These are phyloP conservation scores for Colletotrichum caudatum DNA, from an alignment of 2,329 filamentous ascomycete species.

Conservation along the genomic window DNA sequence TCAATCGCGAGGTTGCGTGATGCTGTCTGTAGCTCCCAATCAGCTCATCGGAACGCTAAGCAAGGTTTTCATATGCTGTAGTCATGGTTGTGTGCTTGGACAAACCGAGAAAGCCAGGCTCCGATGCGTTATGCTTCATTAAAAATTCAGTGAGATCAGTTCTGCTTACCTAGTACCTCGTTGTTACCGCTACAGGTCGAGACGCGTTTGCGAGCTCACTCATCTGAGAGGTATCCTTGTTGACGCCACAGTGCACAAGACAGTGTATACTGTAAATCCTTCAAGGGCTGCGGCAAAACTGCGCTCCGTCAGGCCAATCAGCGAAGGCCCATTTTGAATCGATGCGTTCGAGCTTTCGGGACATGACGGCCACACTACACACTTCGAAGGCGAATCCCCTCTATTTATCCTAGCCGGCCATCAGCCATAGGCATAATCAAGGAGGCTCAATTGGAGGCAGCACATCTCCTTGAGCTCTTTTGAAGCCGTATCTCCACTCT, in stretches of 20 bases:
- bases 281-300: slow-evolving; percentile 25
- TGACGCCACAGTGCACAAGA: background rate
- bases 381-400: slow-evolving; percentile 41
- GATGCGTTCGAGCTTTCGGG: slow-evolving; percentile 39
- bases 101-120: background rate
- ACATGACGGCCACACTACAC: slow-evolving; percentile 42
- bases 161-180: slow-evolving; percentile 17
- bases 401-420: slow-evolving; percentile 40
- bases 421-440: slow-evolving; percentile 41
- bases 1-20: background rate
- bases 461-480: slow-evolving; percentile 45
- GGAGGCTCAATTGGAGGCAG: slow-evolving; percentile 44
- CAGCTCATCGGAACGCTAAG: slow-evolving; percentile 7
- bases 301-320: slow-evolving; percentile 39
- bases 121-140: background rate
- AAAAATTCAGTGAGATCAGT: background rate
- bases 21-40: slow-evolving; percentile 13
- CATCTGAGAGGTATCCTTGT: slow-evolving; percentile 20
- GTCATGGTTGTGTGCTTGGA: background rate
- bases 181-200: slow-evolving; percentile 7
- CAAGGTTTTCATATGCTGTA: background rate
- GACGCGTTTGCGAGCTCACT: slow-evolving; percentile 7
- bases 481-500: slow-evolving; percentile 47
- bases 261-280: slow-evolving; percentile 25
- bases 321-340: slow-evolving; percentile 21